Base-by-base conservation (phyloP, 352 stramenopile genomes). In the Phytophthora idaei region DNA sequence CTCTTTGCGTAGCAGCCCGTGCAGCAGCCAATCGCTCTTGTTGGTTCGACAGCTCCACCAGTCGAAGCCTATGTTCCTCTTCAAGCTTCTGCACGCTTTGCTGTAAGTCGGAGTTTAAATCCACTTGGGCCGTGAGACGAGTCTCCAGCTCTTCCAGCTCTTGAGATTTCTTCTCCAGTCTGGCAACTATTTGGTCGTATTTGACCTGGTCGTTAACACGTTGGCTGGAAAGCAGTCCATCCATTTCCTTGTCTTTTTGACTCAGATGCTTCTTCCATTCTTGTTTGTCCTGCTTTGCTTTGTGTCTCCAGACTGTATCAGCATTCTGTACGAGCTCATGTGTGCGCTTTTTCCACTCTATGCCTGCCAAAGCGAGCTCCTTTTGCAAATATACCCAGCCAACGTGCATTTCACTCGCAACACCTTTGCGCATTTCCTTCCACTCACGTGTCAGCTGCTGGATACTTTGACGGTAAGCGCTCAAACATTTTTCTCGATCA, bases 151-250 rank as follows among this genome's bases (percentile, higher is more conserved):
- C 37, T 10, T 75, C 55, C 10, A 90, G 51, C 17, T 85, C 74
- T 9, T 61, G 54, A 4, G 69, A 55, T 36, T 88, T 90, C 2
- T 60, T 61, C 4, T 88, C 72, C 10, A 92, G 51, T 5, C 68
- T 70, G 32, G 73, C 45, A 1, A 76, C 61, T 1, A 89, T 45
- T 12, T 87, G 75, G 4, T 85, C 72, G 17, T 83, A 87, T 61
- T 88, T 90, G 28, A 69, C 59, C 46, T 90, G 76, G n/a, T 89
- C 84, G 12, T 77, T 81, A 11, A 84, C 74, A 11, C 77, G 75
- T 49, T 84, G 67, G 21, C 64, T 77, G 0, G 73, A 67, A 28
- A 90, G 56, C 17, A 86, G 17, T 1, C 45, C 48, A 50, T 74
- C 66, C 70, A 90, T 83, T 27, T 89, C 78, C 39, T 77, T 74